Percentiles rank a stretch among this genome's conserved stretches.
These are phyloP conservation scores for Tylopilus felleus DNA, from an alignment of 768 basidiomycete genomes.

Conservation along the genomic window DNA sequence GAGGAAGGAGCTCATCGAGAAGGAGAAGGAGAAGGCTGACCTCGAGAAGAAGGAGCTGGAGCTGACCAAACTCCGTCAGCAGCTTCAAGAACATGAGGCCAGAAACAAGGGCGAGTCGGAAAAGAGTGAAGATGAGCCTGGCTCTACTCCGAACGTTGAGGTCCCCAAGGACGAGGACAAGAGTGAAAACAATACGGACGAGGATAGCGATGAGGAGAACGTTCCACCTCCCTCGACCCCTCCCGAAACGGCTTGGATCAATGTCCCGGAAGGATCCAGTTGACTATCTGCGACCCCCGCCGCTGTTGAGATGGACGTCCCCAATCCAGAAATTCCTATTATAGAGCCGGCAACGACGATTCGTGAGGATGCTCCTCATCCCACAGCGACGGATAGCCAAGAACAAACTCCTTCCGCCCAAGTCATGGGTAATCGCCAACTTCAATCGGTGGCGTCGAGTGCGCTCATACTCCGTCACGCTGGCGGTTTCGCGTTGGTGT, in stretches of 20 bases:
- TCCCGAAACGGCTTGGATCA: slow-evolving; percentile 30
- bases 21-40: slow-evolving; percentile 58
- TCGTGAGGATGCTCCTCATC: slow-evolving; percentile 19
- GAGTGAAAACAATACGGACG: slow-evolving; percentile 34
- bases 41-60: slow-evolving; percentile 64
- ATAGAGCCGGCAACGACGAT: slow-evolving; percentile 27
- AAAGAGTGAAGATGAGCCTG: slow-evolving; percentile 40
- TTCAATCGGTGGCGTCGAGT: slow-evolving; percentile 23
- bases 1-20: slow-evolving; percentile 41
- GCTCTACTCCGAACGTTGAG: slow-evolving; percentile 4
- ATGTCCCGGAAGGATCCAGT: slow-evolving; percentile 26
- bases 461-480: slow-evolving; percentile 32
- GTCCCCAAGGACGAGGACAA: slow-evolving; percentile 28
- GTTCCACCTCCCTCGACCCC: slow-evolving; percentile 32
- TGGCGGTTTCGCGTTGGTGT: slow-evolving; percentile 35
- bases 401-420: slow-evolving; percentile 20
- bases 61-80: slow-evolving; percentile 49
- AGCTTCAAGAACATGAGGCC: slow-evolving; percentile 52
- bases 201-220: slow-evolving; percentile 43
- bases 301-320: slow-evolving; percentile 16
- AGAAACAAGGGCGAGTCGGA: slow-evolving; percentile 43
- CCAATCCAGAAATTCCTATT: slow-evolving; percentile 14
- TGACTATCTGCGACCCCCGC: slow-evolving; percentile 28
- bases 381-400: slow-evolving; percentile 20
- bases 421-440: slow-evolving; percentile 20